Percentiles rank a stretch among this genome's conserved stretches.
Conservation (phyloP, 768 basidiomycete species). For the Collybia nuda region DNA sequence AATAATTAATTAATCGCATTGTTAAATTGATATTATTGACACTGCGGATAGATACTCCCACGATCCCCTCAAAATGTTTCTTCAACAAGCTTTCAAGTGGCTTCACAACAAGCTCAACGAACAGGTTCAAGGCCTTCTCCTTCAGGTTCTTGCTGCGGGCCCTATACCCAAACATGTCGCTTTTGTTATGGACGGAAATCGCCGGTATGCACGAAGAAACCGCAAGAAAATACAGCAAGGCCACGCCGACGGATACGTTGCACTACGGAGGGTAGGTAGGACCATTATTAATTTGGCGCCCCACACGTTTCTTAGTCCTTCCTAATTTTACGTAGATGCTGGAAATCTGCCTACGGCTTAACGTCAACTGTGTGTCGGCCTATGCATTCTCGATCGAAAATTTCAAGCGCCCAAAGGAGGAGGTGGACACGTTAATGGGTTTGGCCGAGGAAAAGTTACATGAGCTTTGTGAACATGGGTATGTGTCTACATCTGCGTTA, state of each 20-base stretch:
- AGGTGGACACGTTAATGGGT: constrained; percentile 88
- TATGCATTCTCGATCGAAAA: constrained; percentile 99
- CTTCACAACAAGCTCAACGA: constrained; percentile 11
- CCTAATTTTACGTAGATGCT: constrained; percentile 58
- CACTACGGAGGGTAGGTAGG: constrained; percentile 71
- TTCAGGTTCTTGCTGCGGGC: constrained; percentile 64
- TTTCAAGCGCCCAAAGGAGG: constrained; percentile 83
- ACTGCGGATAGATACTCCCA: constrained; percentile 8
- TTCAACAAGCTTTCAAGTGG: constrained; percentile 15
- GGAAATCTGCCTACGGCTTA: constrained; percentile 80
- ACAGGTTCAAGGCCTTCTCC: constrained; percentile 8
- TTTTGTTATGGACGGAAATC: constrained; percentile 97
- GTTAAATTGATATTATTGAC: background rate
- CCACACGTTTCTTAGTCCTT: background rate
- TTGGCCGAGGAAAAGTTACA: constrained; percentile 74
- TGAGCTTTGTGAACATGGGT: constrained; percentile 85
- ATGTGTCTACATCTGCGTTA: constrained; percentile 27
- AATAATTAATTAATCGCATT: background rate
- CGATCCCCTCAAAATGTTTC: constrained; percentile 9
- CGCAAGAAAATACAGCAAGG: constrained; percentile 72
- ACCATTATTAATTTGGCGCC: background rate
- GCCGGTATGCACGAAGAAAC: constrained; percentile 78
- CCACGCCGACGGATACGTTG: constrained; percentile 81
- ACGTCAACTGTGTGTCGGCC: constrained; percentile 83
- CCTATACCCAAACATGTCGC: constrained; percentile 90